Evolutionary conservation across 2,329 filamentous ascomycete genomes (phyloP).

Genomic region (Microsporum audouinii): DNA sequence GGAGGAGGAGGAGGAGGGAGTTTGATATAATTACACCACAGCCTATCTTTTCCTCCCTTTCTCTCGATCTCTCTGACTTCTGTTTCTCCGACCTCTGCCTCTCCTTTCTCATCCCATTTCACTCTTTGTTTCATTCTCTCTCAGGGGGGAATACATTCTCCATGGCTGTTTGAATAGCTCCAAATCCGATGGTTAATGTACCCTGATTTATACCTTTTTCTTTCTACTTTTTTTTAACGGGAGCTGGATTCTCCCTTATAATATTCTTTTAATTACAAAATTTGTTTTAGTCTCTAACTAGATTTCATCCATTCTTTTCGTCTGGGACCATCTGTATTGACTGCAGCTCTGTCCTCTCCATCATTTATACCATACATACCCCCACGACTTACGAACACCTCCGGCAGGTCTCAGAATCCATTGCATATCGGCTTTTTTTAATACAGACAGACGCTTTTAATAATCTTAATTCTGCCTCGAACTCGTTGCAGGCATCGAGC

Average conservation of each 20-base stretch:
- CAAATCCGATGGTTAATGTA: neutral
- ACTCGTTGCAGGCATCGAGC: neutral
- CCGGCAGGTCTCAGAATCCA: neutral
- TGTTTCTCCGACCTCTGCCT: neutral
- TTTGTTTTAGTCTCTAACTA: neutral
- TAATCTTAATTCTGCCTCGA: neutral
- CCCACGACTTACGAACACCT: neutral
- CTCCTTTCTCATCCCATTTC: neutral
- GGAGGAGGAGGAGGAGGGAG: neutral
- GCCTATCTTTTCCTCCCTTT: neutral
- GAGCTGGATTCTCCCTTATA: conserved; percentile 4
- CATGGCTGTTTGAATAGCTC: neutral
- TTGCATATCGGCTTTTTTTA: neutral
- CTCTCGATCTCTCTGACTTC: neutral
- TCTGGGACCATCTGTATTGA: neutral
- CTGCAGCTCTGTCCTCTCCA: neutral
- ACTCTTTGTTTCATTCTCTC: neutral
- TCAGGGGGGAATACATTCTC: neutral
- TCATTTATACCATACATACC: neutral
- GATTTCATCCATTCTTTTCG: neutral
- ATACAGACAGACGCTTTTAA: neutral
- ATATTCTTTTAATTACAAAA: conserved; percentile 1
- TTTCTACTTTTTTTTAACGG: neutral
- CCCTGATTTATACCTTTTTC: neutral
- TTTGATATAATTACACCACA: neutral